Evolutionary conservation across 106 monocot genomes (phyloP).

Genomic region (Dendrobium huoshanense): DNA sequence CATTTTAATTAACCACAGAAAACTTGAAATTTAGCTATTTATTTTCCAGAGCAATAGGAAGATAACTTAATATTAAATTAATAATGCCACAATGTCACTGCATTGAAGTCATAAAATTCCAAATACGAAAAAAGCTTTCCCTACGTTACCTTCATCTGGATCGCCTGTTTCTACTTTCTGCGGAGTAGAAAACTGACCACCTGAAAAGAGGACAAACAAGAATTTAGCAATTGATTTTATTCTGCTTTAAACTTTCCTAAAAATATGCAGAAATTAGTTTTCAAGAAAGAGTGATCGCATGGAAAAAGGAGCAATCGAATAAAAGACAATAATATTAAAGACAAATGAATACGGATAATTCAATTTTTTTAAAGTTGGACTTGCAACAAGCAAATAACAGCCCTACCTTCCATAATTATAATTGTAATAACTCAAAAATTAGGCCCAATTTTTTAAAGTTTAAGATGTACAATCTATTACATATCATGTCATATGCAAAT

Average conservation of each 20-base stretch:
- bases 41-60: background rate
- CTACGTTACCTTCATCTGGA: conserved; percentile 62
- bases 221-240: background rate
- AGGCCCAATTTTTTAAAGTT: background rate
- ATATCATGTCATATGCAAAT: background rate
- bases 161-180: conserved; percentile 44
- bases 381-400: background rate
- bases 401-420: background rate
- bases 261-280: background rate
- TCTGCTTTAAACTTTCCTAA: background rate
- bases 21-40: background rate
- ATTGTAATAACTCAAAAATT: background rate
- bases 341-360: background rate
- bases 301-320: background rate
- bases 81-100: background rate
- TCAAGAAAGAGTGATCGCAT: background rate
- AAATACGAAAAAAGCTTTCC: background rate
- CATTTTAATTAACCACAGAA: background rate
- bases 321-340: background rate
- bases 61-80: background rate
- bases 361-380: background rate
- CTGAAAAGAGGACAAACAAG: conserved; percentile 29
- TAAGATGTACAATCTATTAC: background rate
- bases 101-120: background rate
- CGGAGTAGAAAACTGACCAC: conserved; percentile 28